Evolutionary conservation across 2,329 filamentous ascomycete genomes (phyloP).

Genomic region (Fusarium drepaniforme): DNA sequence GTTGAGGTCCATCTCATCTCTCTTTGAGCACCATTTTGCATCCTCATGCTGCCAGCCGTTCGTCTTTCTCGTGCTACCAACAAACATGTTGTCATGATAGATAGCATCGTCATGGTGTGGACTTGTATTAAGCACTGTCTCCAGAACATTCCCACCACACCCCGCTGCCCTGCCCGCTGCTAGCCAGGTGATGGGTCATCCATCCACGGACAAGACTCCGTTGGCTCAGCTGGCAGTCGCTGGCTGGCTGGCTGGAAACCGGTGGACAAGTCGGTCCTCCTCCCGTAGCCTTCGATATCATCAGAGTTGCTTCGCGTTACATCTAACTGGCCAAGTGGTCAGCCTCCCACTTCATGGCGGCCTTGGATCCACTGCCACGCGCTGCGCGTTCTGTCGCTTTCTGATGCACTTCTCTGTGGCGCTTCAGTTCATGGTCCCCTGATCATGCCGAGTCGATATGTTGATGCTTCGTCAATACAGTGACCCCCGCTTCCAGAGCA

Average conservation of each 20-base stretch:
- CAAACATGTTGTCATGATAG: background rate
- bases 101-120: background rate
- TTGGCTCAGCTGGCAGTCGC: constrained; percentile 25
- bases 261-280: constrained; percentile 2
- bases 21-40: background rate
- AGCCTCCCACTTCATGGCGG: constrained; percentile 2
- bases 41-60: background rate
- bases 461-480: constrained; percentile 7
- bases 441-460: constrained; percentile 8
- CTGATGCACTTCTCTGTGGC: constrained; percentile 2
- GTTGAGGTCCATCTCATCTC: background rate
- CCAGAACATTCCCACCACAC: constrained; percentile 12
- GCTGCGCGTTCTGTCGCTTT: constrained; percentile 1
- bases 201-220: constrained; percentile 15
- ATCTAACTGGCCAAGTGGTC: constrained; percentile 2
- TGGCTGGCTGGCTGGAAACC: constrained; percentile 3
- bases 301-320: constrained; percentile 4
- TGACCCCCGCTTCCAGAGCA: background rate
- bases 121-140: background rate
- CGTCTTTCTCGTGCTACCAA: background rate
- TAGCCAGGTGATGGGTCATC: constrained; percentile 22
- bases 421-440: constrained; percentile 22
- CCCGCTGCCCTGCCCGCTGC: constrained; percentile 16
- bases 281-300: constrained; percentile 17
- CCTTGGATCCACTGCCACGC: constrained; percentile 1